A percentile compares a stretch with the other conserved stretches of the same genome.
phyloP scores from a whole-genome alignment of 768 basidiomycete species.

The Leccinum olivaceopallidum region DNA sequence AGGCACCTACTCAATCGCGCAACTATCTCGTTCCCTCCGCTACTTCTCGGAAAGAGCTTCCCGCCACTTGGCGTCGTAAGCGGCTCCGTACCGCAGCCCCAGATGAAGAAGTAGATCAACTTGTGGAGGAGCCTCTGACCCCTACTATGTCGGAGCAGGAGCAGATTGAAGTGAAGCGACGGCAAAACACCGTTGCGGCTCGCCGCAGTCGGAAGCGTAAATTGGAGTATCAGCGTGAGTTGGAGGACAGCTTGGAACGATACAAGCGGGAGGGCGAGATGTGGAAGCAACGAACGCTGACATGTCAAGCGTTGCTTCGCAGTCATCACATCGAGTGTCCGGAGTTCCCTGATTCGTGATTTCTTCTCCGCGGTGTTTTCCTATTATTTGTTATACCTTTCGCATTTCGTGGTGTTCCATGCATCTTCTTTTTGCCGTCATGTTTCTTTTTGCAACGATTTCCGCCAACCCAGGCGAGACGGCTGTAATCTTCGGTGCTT shows the following conservation, averaged over 20 bases:
- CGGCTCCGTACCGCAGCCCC: constrained; percentile 51
- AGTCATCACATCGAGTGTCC: constrained; percentile 61
- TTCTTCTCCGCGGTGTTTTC: constrained; percentile 2
- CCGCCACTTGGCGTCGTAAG: constrained; percentile 68
- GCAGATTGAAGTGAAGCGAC: constrained; percentile 76
- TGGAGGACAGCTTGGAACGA: constrained; percentile 57
- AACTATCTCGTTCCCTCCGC: constrained; percentile 70
- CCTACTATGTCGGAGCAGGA: constrained; percentile 57
- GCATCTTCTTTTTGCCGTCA: background rate
- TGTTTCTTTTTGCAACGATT: constrained; percentile 10
- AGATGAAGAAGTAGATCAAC: constrained; percentile 51
- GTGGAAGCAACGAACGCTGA: constrained; percentile 58
- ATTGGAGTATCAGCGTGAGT: constrained; percentile 61
- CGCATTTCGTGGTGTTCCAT: background rate
- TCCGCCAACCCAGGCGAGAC: constrained; percentile 5
- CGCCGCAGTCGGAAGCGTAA: constrained; percentile 77
- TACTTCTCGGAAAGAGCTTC: constrained; percentile 79
- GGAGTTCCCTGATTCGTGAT: constrained; percentile 39
- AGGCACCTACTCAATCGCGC: constrained; percentile 80
- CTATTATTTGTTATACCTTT: constrained; percentile 12
- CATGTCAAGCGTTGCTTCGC: constrained; percentile 50
- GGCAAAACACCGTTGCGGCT: constrained; percentile 85
- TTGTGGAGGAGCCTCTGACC: constrained; percentile 22
- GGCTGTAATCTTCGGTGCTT: constrained; percentile 46
- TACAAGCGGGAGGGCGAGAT: constrained; percentile 59